Percentiles rank a stretch among this genome's conserved stretches.
Evolutionary conservation across 176 grass and related monocot species (phyloP).

Genomic region (Bothriochloa decipiens): DNA sequence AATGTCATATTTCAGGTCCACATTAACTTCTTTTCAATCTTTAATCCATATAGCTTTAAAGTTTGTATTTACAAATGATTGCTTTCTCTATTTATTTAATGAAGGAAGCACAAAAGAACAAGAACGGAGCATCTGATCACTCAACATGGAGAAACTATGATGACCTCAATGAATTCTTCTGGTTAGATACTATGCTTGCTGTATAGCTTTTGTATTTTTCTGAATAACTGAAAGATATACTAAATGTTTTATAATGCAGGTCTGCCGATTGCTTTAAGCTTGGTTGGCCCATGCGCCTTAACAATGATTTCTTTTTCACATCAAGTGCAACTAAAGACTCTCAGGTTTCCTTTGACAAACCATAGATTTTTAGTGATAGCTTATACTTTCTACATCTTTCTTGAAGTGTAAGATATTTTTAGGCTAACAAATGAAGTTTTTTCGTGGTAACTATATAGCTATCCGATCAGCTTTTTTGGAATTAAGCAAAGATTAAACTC

Average conservation of each 20-base stretch:
- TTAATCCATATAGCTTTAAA: conserved; percentile 40
- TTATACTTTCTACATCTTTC: conserved; percentile 1
- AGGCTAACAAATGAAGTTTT: background rate
- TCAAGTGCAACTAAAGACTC: conserved; percentile 41
- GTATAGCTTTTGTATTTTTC: conserved; percentile 2
- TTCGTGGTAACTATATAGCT: background rate
- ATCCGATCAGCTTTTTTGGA: background rate
- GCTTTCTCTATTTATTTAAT: conserved; percentile 45
- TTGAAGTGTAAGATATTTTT: background rate
- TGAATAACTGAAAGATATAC: background rate
- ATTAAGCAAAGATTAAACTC: background rate
- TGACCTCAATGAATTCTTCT: conserved; percentile 96
- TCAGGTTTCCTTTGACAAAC: conserved; percentile 42
- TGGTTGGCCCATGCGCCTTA: conserved; percentile 91
- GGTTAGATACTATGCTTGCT: conserved; percentile 57
- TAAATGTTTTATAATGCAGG: conserved; percentile 52
- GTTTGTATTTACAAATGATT: conserved; percentile 32
- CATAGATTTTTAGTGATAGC: background rate
- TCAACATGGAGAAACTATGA: conserved; percentile 99
- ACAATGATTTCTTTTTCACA: conserved; percentile 82
- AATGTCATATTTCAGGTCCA: conserved; percentile 66
- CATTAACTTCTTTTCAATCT: conserved; percentile 36
- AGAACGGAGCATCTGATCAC: conserved; percentile 80
- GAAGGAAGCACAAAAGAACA: conserved; percentile 91
- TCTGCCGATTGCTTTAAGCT: conserved; percentile 92